Base-by-base conservation (phyloP, 2,329 filamentous ascomycete genomes). In the Pestalotiopsis sp. region DNA sequence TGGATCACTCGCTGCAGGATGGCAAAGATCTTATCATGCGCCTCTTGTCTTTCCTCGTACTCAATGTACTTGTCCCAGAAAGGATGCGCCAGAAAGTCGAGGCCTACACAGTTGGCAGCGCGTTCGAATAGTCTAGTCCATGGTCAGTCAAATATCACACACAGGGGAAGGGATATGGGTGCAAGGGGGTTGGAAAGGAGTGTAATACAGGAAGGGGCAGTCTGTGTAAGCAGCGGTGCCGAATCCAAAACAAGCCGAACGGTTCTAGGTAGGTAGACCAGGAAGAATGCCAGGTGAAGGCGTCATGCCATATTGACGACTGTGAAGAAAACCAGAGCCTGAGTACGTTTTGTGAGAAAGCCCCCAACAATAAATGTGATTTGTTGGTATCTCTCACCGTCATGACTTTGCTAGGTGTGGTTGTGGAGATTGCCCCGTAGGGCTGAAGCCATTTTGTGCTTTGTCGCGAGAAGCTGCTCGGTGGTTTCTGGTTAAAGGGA, bases 41-140 rank as follows among this genome's bases (percentile, higher is more conserved):
- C 90, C 76, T 97, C 94, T 70, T 95, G 86, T 1, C 95, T 92
- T 79, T 98, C 95, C 79, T 98, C 96, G 76, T 97, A 98, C 78
- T 98, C 96, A 72, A 99, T 90, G 77, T 97, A 99, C 82, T 97
- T 98, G 81, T 99, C 96, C 96, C 96, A 99, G 83, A 99, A 98
- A 1, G 94, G 94, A 78, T 98, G 94, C 2, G 95, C 92, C 38
- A 97, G 86, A 78, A 97, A 99, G 81, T 99, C 96, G 20, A 98
- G 87, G 17, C 96, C 96, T 56, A 97, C 94, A 75, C 89, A 91
- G 38, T 88, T 87, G 36, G 94, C 93, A 71, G 92, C 96, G 73
- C 96, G 93, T 79, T 99, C 95, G 78, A 98, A 98, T 9, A 98
- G 88, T 74, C 96, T 99, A 39, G 68, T 14, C n/a, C n/a, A 41